A percentile compares a stretch with the other conserved stretches of the same genome.
Evolutionary conservation across 495 filamentous ascomycete species (phyloP).

Genomic region (Podospora conica): DNA sequence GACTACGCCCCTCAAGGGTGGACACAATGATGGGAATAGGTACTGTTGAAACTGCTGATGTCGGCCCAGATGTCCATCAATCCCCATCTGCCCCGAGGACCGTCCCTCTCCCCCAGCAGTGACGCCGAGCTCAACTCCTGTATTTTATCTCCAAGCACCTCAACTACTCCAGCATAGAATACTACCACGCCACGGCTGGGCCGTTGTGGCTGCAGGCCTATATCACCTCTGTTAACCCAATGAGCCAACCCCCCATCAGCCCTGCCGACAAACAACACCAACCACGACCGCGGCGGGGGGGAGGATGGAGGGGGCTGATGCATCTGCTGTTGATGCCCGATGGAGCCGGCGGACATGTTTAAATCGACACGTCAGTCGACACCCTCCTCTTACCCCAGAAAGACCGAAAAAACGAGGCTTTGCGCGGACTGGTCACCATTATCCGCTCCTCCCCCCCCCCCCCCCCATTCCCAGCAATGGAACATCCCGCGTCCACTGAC

Average conservation of each 20-base stretch:
- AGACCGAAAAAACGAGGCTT: not conserved
- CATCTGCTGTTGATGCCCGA: not conserved
- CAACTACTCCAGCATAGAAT: not conserved
- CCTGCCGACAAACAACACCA: not conserved
- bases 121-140: not conserved
- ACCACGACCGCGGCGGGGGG: not conserved
- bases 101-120: too few relatives aligned
- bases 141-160: not conserved
- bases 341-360: not conserved
- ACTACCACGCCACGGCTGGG: too few relatives aligned
- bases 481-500: not conserved
- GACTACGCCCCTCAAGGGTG: not conserved
- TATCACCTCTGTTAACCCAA: not conserved
- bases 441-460: too few relatives aligned
- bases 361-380: not conserved
- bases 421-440: not conserved
- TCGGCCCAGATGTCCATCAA: not conserved
- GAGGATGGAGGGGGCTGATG: not conserved
- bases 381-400: not conserved
- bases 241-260: not conserved
- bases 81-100: too few relatives aligned
- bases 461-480: not conserved
- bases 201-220: not conserved
- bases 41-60: too few relatives aligned
- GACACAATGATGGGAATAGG: not conserved